phyloP scores from a whole-genome alignment of 2,329 filamentous ascomycete genomes.

The Phaeomoniella chlamydospora region DNA sequence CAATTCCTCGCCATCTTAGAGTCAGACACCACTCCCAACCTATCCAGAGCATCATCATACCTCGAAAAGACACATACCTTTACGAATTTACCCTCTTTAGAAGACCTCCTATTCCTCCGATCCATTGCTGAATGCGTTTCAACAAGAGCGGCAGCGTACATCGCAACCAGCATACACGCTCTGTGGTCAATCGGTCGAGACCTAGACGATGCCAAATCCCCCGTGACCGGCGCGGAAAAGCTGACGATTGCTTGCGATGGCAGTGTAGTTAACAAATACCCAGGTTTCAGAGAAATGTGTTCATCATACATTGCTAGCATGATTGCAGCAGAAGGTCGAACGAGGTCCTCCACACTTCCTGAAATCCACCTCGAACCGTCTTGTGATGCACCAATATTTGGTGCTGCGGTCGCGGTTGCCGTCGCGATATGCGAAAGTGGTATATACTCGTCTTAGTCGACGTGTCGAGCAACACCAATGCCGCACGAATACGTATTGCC shows the following conservation, averaged over 20 bases:
- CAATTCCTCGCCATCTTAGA: conserved; percentile 44
- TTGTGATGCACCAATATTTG: conserved; percentile 28
- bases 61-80: conserved; percentile 39
- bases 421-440: conserved; percentile 16
- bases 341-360: conserved; percentile 7
- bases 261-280: conserved; percentile 37
- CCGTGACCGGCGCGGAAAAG: conserved; percentile 8
- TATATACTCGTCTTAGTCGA: no score
- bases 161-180: conserved; percentile 49
- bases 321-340: conserved; percentile 14
- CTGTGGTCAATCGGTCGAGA: conserved; percentile 42
- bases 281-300: conserved; percentile 28
- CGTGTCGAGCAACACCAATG: no score
- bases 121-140: conserved; percentile 39
- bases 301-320: conserved; percentile 28
- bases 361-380: conserved; percentile 24
- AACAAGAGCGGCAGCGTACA: conserved; percentile 43
- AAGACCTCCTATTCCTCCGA: conserved; percentile 41
- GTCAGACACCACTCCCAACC: conserved; percentile 22
- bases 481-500: no score
- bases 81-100: conserved; percentile 24
- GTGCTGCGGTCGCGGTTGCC: conserved; percentile 31
- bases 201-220: conserved; percentile 23
- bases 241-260: conserved; percentile 35
- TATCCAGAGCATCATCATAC: conserved; percentile 24